phyloP scores from a whole-genome alignment of 2,329 filamentous ascomycete species.

The Pseudogymnoascus sp. region DNA sequence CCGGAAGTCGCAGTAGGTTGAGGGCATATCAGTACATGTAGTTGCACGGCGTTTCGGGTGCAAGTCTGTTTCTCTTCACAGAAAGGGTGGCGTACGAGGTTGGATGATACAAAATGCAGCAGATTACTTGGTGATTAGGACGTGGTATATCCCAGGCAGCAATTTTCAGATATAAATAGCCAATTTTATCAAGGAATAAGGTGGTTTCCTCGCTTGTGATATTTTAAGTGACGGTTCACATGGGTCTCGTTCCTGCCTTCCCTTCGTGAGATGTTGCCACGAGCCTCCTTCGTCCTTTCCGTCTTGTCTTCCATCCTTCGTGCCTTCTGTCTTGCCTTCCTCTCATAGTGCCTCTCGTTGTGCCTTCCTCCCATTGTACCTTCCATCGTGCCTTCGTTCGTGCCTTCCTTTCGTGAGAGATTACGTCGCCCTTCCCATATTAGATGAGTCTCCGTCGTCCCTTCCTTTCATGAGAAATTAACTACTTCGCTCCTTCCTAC shows the following conservation, averaged over 20 bases:
- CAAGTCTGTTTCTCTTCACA: constrained; percentile 6
- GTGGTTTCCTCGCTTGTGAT: background rate
- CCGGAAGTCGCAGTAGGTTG: background rate
- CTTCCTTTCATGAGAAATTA: background rate
- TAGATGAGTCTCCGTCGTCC: background rate
- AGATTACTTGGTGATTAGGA: background rate
- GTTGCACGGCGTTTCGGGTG: constrained; percentile 3
- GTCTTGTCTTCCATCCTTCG: background rate
- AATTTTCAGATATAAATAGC: background rate
- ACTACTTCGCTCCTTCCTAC: background rate
- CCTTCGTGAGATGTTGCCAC: background rate
- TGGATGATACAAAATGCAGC: background rate
- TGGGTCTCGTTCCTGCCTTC: background rate
- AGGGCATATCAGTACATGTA: background rate
- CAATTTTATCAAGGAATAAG: background rate
- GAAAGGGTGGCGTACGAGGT: background rate
- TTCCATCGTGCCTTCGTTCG: background rate
- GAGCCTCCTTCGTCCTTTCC: background rate
- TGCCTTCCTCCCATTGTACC: background rate
- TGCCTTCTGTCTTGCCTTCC: background rate
- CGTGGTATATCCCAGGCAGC: background rate
- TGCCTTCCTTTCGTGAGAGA: background rate
- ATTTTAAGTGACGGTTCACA: background rate
- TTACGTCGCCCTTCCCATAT: background rate
- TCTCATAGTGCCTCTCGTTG: background rate